phyloP scores from a whole-genome alignment of 805 yeast genomes.

The Cyberlindnera mycetangii region DNA sequence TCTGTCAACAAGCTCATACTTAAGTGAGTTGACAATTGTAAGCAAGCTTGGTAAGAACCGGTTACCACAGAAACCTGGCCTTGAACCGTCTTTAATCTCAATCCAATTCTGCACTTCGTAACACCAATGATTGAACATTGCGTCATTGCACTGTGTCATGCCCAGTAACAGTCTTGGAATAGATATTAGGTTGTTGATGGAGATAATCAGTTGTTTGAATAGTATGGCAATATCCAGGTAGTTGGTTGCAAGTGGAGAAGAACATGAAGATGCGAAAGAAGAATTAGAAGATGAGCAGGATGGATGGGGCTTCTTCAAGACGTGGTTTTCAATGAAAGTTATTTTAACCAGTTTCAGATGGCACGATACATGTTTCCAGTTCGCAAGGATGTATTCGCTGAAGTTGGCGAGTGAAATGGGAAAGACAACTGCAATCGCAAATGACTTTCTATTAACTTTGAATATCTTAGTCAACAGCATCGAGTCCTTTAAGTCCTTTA shows the following conservation, averaged over 20 bases:
- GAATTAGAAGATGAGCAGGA: no score
- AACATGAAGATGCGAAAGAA: no score
- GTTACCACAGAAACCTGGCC: slow-evolving; percentile 22
- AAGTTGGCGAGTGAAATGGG: slow-evolving; percentile 26
- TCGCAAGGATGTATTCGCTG: slow-evolving; percentile 30
- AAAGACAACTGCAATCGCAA: slow-evolving; percentile 34
- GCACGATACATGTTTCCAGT: slow-evolving; percentile 31
- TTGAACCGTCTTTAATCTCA: slow-evolving; percentile 41
- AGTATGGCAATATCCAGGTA: slow-evolving; percentile 24
- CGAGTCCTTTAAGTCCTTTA: slow-evolving; percentile 28
- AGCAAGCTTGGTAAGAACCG: slow-evolving; percentile 24
- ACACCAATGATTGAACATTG: slow-evolving; percentile 37
- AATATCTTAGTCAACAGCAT: slow-evolving; percentile 35
- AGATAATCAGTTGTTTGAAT: slow-evolving; percentile 32
- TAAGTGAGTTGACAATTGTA: slow-evolving; percentile 18
- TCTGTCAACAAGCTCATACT: slow-evolving; percentile 13
- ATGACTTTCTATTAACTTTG: slow-evolving; percentile 24
- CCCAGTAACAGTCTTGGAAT: slow-evolving; percentile 37
- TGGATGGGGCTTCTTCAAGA: slow-evolving; percentile 6
- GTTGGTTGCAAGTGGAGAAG: slow-evolving; percentile 9
- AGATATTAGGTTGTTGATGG: slow-evolving; percentile 29
- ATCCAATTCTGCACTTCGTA: slow-evolving; percentile 39
- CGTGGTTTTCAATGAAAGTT: slow-evolving; percentile 25
- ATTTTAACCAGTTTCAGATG: slow-evolving; percentile 31
- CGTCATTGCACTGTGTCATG: slow-evolving; percentile 25